These are phyloP conservation scores for Medicago arabica DNA, from an alignment of 306 rosid species.

Conservation along the genomic window DNA sequence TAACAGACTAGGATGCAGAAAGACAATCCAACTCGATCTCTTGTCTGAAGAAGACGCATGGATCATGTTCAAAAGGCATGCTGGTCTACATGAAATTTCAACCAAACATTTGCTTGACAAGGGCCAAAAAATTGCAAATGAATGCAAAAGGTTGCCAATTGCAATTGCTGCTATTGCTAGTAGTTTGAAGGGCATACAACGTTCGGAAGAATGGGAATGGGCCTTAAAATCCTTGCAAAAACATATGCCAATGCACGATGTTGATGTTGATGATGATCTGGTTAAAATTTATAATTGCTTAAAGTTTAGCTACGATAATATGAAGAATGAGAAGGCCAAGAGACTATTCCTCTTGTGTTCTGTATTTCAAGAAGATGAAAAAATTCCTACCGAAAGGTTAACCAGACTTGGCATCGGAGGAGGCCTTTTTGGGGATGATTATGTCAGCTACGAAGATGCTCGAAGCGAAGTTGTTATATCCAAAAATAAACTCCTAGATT, in stretches of 20 bases:
- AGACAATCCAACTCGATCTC: no score
- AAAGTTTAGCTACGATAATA: background rate
- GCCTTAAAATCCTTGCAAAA: background rate
- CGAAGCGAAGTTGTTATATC: background rate
- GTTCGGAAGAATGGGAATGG: background rate
- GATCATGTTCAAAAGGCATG: conserved; percentile 5
- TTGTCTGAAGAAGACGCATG: background rate
- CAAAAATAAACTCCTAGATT: no score
- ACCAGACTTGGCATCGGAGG: background rate
- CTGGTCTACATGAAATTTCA: background rate
- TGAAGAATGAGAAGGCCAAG: background rate
- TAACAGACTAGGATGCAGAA: no score
- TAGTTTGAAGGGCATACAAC: background rate
- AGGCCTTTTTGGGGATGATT: background rate
- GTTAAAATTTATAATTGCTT: background rate
- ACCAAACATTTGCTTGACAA: background rate
- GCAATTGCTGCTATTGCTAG: conserved; percentile 17
- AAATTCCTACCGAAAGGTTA: background rate
- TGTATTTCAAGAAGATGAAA: conserved; percentile 42
- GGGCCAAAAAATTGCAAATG: background rate
- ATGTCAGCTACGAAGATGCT: background rate
- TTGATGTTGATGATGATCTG: background rate
- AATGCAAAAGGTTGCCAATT: conserved; percentile 39
- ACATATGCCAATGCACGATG: background rate
- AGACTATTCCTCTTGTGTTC: conserved; percentile 25